phyloP scores from a whole-genome alignment of 2,329 filamentous ascomycete species.

The Hortaea werneckii region DNA sequence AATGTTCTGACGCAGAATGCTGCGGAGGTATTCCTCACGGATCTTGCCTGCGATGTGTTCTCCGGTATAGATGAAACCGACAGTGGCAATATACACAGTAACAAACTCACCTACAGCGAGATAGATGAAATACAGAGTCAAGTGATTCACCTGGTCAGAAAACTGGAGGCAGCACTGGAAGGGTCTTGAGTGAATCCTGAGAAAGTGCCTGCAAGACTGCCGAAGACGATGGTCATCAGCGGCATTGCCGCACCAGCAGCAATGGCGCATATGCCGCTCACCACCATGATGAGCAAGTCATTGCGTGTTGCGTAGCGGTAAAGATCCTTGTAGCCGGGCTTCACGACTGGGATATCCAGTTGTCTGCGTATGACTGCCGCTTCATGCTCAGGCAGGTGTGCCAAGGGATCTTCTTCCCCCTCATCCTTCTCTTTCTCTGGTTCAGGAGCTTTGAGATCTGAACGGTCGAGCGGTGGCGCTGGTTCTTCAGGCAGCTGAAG shows the following conservation, averaged over 20 bases:
- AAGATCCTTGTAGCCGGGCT: slow-evolving; percentile 31
- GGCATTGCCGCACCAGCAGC: slow-evolving; percentile 26
- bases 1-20: slow-evolving; percentile 80
- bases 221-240: slow-evolving; percentile 52
- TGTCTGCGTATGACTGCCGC: slow-evolving; percentile 28
- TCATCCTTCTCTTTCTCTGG: slow-evolving; percentile 12
- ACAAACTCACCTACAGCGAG: slow-evolving; percentile 72
- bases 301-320: slow-evolving; percentile 36
- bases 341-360: slow-evolving; percentile 31
- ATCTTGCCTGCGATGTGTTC: slow-evolving; percentile 39
- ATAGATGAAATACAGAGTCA: slow-evolving; percentile 78
- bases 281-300: slow-evolving; percentile 30
- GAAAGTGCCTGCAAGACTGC: slow-evolving; percentile 63
- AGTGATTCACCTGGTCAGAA: slow-evolving; percentile 44
- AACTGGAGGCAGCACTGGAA: slow-evolving; percentile 4
- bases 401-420: slow-evolving; percentile 23
- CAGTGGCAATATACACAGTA: slow-evolving; percentile 66
- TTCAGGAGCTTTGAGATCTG: slow-evolving; percentile 17
- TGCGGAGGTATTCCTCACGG: slow-evolving; percentile 71
- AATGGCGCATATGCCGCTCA: slow-evolving; percentile 28
- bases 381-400: slow-evolving; percentile 30
- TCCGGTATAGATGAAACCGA: slow-evolving; percentile 69
- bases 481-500: slow-evolving; percentile 16
- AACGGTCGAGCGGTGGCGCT: slow-evolving; percentile 16
- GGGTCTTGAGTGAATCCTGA: slow-evolving; percentile 40